Evolutionary conservation across 345 rosid species (phyloP).

Genomic region (Eucalyptus sideroxylon): DNA sequence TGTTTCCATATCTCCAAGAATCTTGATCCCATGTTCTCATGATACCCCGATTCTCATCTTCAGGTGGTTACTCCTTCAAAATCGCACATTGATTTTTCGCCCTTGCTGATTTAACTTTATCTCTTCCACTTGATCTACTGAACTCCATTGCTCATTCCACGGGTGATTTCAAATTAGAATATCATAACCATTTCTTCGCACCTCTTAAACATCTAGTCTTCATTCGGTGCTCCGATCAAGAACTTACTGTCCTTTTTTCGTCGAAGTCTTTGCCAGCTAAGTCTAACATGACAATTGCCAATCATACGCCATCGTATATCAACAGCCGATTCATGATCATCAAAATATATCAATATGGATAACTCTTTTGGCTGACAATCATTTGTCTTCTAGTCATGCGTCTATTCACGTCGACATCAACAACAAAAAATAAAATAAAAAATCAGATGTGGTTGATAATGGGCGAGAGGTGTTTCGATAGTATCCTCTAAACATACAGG

Average conservation of each 20-base stretch:
- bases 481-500: neutral
- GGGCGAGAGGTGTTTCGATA: neutral
- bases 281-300: neutral
- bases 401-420: neutral
- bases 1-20: neutral
- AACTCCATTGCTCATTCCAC: neutral
- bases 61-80: neutral
- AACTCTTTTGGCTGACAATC: neutral
- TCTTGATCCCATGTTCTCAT: neutral
- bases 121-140: neutral
- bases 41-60: neutral
- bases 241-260: neutral
- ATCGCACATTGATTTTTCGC: neutral
- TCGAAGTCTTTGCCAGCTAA: neutral
- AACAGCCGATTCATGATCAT: fast-evolving
- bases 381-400: neutral
- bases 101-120: neutral
- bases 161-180: neutral
- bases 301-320: neutral
- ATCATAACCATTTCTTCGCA: neutral
- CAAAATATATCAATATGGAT: no score
- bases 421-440: no score
- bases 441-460: neutral
- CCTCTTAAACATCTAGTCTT: neutral
- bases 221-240: no score